Base-by-base conservation (phyloP, 768 basidiomycete species). In the Dioszegia crocea region DNA sequence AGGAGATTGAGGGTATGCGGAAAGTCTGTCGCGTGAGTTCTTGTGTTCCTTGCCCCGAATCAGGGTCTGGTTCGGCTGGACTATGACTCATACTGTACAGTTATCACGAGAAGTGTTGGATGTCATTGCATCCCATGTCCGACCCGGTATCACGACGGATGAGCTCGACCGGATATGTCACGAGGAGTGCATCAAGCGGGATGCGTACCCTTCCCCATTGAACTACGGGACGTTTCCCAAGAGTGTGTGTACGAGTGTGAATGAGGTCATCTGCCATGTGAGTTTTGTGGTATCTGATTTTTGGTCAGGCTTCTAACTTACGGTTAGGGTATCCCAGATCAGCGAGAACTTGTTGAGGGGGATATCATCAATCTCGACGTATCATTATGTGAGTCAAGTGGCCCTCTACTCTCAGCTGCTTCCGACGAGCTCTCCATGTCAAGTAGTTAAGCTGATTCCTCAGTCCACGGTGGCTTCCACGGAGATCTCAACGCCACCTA, bases 91-190 rank as follows among this genome's bases (percentile, higher is more conserved):
- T n/a, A n/a, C n/a, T n/a, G n/a, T n/a, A 10, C 60, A 98, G 96
- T 81, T 96, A 63, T 84, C 83, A 3, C 81, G 96, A 48, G 91
- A 99, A 79, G 86, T 99, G n/a, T 83, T 99, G 21, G 93, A 98
- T 76, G 81, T 89, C 57, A 87, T 89, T 17, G 94, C 93, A 0
- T 84, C 92, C 0, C 83, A 86, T 70, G 80, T 98, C 61, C 81
- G 83, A 41, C 89, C 92, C n/a, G 96, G 94, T 33, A 84, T 96
- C 38, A 96, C 94, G 11, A 97, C 96, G 1, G 92, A 98, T 72
- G 90, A 92, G 73, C 82, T 99, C 26, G 96, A 99, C 78, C 85
- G 84, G 57, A 86, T 97, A 63, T 91, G 94, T 14, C 96, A 99
- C 78, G 84, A 89, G 64, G 96, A 88, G 17, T 88, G 82, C 64